Percentiles rank a stretch among this genome's conserved stretches.
Conservation (phyloP, 2,329 filamentous ascomycete species). For the Talaromyces sp. region DNA sequence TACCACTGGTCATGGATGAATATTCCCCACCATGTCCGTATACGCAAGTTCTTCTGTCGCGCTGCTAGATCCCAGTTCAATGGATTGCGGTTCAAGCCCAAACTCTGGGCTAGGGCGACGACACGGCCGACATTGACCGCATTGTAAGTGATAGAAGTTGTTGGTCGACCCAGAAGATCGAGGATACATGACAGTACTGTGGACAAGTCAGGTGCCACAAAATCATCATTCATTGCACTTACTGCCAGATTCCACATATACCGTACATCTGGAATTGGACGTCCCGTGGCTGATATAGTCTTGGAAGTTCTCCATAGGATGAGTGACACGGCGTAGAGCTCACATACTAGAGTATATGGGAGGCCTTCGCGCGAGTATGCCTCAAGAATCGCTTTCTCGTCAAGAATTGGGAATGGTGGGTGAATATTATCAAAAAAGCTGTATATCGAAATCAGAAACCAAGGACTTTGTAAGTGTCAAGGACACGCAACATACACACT, state of each 20-base stretch:
- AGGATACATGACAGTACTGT: constrained; percentile 51
- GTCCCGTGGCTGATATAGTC: constrained; percentile 17
- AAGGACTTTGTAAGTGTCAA: constrained; percentile 32
- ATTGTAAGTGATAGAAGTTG: constrained; percentile 51
- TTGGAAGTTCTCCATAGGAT: constrained; percentile 48
- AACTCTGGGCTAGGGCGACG: constrained; percentile 50
- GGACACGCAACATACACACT: constrained; percentile 7
- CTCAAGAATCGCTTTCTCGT: constrained; percentile 45
- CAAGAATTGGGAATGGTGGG: constrained; percentile 51
- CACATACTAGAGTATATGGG: constrained; percentile 50
- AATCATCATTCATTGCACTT: constrained; percentile 52
- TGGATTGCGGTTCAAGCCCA: constrained; percentile 54
- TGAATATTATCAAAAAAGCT: constrained; percentile 51
- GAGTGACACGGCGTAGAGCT: constrained; percentile 49
- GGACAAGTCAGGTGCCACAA: constrained; percentile 50
- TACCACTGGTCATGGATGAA: constrained; percentile 54
- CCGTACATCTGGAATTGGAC: constrained; percentile 44
- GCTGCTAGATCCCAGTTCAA: constrained; percentile 49
- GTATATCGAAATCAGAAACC: constrained; percentile 36
- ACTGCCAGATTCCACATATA: constrained; percentile 57
- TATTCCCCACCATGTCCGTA: constrained; percentile 55
- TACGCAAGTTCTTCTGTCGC: constrained; percentile 49
- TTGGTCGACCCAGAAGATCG: constrained; percentile 53
- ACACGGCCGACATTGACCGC: constrained; percentile 48
- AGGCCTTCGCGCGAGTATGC: constrained; percentile 43